Evolutionary conservation across 2,329 filamentous ascomycete species (phyloP).

Genomic region (Trichoderma koningiopsis): DNA sequence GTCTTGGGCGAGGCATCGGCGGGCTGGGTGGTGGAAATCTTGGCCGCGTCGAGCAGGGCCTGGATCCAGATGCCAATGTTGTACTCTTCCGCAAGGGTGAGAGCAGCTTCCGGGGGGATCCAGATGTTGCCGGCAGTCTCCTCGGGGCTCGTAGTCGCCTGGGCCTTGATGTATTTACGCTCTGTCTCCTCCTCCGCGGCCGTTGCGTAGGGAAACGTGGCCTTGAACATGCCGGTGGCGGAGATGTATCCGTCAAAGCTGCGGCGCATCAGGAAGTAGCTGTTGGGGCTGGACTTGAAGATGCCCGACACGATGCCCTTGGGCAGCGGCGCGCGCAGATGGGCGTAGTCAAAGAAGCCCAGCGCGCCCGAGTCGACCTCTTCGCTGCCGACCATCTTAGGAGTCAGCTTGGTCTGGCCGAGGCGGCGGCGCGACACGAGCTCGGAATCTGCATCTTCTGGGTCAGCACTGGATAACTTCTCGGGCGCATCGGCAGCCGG

Average conservation of each 20-base stretch:
- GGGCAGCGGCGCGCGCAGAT: constrained; percentile 87
- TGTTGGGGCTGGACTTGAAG: constrained; percentile 84
- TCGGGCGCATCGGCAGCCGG: constrained; percentile 14
- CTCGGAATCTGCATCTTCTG: constrained; percentile 59
- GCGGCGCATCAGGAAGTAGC: constrained; percentile 95
- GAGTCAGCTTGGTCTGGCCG: constrained; percentile 86
- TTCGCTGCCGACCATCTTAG: constrained; percentile 76
- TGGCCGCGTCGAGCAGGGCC: constrained; percentile 85
- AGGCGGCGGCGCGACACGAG: constrained; percentile 83
- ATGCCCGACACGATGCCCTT: constrained; percentile 92
- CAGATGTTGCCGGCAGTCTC: constrained; percentile 97
- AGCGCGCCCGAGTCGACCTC: constrained; percentile 73
- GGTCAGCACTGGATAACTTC: constrained; percentile 31
- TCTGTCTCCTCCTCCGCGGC: constrained; percentile 72
- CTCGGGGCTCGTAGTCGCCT: constrained; percentile 78
- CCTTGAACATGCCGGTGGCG: constrained; percentile 91
- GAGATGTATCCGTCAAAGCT: constrained; percentile 83
- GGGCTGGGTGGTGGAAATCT: constrained; percentile 65
- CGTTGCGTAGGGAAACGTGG: constrained; percentile 78
- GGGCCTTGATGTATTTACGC: constrained; percentile 81
- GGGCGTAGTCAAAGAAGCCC: constrained; percentile 92
- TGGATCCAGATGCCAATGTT: constrained; percentile 83
- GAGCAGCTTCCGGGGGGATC: constrained; percentile 82
- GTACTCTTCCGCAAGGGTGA: constrained; percentile 85
- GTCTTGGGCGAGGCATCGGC: constrained; percentile 70